These are phyloP conservation scores for Wickerhamiella infanticola DNA, from an alignment of 1,139 yeast genomes.

Conservation along the genomic window DNA sequence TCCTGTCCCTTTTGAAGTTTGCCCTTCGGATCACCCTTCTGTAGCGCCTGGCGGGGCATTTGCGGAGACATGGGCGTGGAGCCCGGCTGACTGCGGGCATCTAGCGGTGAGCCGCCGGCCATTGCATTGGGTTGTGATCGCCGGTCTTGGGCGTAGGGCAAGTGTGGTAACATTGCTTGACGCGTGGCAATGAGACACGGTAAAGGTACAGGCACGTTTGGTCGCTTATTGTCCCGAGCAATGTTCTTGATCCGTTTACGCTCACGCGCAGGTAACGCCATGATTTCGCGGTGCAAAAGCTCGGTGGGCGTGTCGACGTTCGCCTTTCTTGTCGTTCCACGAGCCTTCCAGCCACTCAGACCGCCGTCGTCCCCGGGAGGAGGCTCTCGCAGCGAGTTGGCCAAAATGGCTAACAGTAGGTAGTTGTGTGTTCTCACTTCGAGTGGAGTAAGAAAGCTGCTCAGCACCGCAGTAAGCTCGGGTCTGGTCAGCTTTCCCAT, in stretches of 20 bases:
- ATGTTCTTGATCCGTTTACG: constrained; percentile 72
- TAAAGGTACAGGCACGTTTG: constrained; percentile 40
- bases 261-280: constrained; percentile 76
- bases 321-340: constrained; percentile 23
- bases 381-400: constrained; percentile 69
- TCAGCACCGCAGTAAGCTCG: constrained; percentile 48
- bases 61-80: not conserved
- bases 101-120: constrained; percentile 13
- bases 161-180: constrained; percentile 71
- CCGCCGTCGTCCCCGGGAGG: constrained; percentile 34
- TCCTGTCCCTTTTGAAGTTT: not conserved
- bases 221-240: constrained; percentile 62
- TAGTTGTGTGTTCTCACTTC: constrained; percentile 58
- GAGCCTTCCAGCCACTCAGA: constrained; percentile 27
- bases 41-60: not conserved
- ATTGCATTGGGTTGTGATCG: constrained; percentile 18
- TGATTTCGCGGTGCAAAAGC: constrained; percentile 36
- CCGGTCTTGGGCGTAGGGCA: constrained; percentile 49
- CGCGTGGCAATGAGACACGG: constrained; percentile 67
- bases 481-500: constrained; percentile 57
- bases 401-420: constrained; percentile 60
- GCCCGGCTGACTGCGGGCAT: constrained; percentile 21
- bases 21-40: not conserved
- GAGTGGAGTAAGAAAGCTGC: constrained; percentile 39
- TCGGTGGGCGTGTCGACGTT: constrained; percentile 16